A percentile compares a stretch with the other conserved stretches of the same genome.
phyloP scores from a whole-genome alignment of 2,329 filamentous ascomycete species.

The Fusarium compactum region DNA sequence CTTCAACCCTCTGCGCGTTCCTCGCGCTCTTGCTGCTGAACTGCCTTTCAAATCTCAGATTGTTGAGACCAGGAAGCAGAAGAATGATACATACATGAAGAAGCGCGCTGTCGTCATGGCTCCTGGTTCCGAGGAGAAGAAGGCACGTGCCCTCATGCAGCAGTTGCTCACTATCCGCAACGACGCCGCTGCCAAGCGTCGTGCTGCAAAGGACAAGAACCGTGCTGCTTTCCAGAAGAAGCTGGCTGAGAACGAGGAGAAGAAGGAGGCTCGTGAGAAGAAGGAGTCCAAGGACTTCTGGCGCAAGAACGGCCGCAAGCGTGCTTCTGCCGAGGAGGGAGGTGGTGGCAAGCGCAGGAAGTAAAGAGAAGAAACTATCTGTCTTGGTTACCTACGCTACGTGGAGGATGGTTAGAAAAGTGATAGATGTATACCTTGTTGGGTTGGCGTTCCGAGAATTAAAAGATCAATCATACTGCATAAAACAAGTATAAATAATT shows the following conservation, averaged over 20 bases:
- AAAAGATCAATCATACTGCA: conserved; percentile 26
- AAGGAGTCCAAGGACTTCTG: conserved; percentile 93
- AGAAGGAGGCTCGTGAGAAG: conserved; percentile 88
- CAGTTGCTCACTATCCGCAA: conserved; percentile 92
- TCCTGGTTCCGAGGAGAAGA: conserved; percentile 86
- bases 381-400: background rate
- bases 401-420: conserved; percentile 23
- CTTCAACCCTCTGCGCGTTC: conserved; percentile 85
- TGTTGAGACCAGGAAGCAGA: conserved; percentile 81
- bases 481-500: background rate
- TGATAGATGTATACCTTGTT: conserved; percentile 41
- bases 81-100: conserved; percentile 88
- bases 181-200: conserved; percentile 87
- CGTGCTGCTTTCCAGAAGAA: conserved; percentile 84
- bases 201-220: conserved; percentile 89
- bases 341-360: conserved; percentile 54
- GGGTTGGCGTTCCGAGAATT: conserved; percentile 44
- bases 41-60: conserved; percentile 96
- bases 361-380: conserved; percentile 21
- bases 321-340: conserved; percentile 59
- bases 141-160: conserved; percentile 88
- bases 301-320: conserved; percentile 86
- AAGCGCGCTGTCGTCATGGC: conserved; percentile 91
- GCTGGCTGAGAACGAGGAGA: conserved; percentile 84
- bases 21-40: conserved; percentile 81